Evolutionary conservation across 768 basidiomycete genomes (phyloP).

Genomic region (Mycena haematopus): DNA sequence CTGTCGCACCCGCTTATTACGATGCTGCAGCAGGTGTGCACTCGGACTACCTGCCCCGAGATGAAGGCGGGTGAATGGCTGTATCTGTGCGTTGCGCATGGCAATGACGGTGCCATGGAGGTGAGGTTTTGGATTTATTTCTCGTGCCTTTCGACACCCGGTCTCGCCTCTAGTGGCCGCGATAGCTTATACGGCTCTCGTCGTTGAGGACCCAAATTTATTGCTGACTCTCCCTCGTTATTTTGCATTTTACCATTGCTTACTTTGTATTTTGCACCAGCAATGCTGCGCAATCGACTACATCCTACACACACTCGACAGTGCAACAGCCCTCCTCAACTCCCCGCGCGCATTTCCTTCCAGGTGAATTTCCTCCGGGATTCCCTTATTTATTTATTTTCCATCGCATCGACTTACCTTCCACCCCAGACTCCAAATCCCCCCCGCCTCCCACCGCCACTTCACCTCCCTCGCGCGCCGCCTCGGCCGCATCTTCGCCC

Average conservation of each 20-base stretch:
- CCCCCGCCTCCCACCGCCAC: slow-evolving; percentile 81
- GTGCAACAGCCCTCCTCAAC: slow-evolving; percentile 90
- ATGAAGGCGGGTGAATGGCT: slow-evolving; percentile 71
- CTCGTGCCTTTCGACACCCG: no score
- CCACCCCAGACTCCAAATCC: slow-evolving; percentile 73
- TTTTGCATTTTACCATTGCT: background rate
- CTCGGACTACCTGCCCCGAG: slow-evolving; percentile 43
- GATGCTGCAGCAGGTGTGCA: slow-evolving; percentile 87
- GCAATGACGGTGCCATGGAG: slow-evolving; percentile 82
- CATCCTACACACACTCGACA: slow-evolving; percentile 91
- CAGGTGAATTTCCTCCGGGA: slow-evolving; percentile 56
- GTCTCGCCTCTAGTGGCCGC: no score
- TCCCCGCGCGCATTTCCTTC: slow-evolving; percentile 93
- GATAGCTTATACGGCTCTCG: no score
- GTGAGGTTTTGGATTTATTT: no score
- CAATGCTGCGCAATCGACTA: slow-evolving; percentile 99
- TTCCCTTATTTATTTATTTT: no score
- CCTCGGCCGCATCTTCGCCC: slow-evolving; percentile 93
- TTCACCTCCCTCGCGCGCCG: slow-evolving; percentile 90
- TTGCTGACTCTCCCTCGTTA: background rate
- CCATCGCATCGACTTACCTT: no score
- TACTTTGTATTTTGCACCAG: slow-evolving; percentile 40
- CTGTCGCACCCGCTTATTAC: slow-evolving; percentile 86
- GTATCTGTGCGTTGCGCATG: slow-evolving; percentile 94
- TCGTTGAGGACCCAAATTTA: no score